Evolutionary conservation across 2,329 filamentous ascomycete species (phyloP).

Genomic region (Paracoccidioides brasiliensis): DNA sequence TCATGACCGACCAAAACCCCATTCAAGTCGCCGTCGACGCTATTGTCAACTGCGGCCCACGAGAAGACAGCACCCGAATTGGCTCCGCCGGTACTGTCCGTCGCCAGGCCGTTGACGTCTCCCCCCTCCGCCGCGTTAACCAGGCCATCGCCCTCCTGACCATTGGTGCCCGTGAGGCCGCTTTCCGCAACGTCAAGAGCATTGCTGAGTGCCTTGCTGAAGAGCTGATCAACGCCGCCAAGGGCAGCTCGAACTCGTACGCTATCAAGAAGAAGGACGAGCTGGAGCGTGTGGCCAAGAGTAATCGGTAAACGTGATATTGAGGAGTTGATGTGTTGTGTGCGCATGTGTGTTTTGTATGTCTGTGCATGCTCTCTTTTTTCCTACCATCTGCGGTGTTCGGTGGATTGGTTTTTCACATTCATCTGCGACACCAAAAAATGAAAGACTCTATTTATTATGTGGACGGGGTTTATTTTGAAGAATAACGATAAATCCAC

Average conservation of each 20-base stretch:
- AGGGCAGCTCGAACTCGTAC: slow-evolving; percentile 99
- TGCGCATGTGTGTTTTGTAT: slow-evolving; percentile 23
- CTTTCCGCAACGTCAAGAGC: slow-evolving; percentile 99
- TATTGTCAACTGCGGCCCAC: slow-evolving; percentile 99
- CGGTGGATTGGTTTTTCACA: slow-evolving; percentile 16
- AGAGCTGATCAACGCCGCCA: slow-evolving; percentile 99
- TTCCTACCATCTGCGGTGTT: slow-evolving; percentile 2
- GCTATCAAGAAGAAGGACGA: slow-evolving; percentile 99
- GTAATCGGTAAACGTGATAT: slow-evolving; percentile 80
- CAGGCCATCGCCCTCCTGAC: slow-evolving; percentile 98
- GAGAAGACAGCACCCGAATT: slow-evolving; percentile 99
- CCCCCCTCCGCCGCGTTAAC: slow-evolving; percentile 98
- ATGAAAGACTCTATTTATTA: not conserved
- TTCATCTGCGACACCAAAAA: slow-evolving; percentile 7
- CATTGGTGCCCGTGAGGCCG: slow-evolving; percentile 94
- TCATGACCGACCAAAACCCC: slow-evolving; percentile 99
- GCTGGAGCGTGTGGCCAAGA: slow-evolving; percentile 99
- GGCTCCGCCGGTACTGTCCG: slow-evolving; percentile 98
- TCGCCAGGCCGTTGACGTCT: slow-evolving; percentile 99
- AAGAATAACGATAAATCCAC: not conserved
- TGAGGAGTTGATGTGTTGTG: slow-evolving; percentile 26
- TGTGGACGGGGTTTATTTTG: slow-evolving; percentile 1
- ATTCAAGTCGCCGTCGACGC: slow-evolving; percentile 99
- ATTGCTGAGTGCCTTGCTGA: slow-evolving; percentile 99
- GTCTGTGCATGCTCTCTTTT: slow-evolving; percentile 21